These are phyloP conservation scores for Uromyces viciae-fabae DNA, from an alignment of 1,284 basidiomycete species.

Conservation along the genomic window DNA sequence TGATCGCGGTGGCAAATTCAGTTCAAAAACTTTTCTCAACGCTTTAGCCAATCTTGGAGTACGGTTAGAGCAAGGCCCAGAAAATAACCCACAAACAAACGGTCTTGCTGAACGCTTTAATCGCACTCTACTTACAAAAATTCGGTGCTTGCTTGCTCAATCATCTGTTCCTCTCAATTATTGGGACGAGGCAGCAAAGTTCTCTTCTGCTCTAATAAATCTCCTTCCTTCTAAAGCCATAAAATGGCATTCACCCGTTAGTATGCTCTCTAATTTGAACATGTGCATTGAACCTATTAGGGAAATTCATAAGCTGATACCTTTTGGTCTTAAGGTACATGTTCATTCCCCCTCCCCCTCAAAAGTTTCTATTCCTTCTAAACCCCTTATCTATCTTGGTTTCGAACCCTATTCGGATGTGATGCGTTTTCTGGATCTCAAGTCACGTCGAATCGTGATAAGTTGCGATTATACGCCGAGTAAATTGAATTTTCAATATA, in stretches of 20 bases:
- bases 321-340: constrained; percentile 23
- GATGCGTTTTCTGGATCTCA: neutral
- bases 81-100: neutral
- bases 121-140: neutral
- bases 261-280: neutral
- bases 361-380: neutral
- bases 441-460: neutral
- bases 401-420: constrained; percentile 5
- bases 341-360: neutral
- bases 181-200: neutral
- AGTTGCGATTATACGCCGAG: neutral
- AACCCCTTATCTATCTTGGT: neutral
- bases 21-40: neutral
- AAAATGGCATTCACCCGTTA: neutral
- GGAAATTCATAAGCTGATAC: neutral
- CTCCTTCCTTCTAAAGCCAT: neutral
- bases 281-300: constrained; percentile 13
- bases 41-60: neutral
- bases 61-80: neutral
- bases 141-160: neutral
- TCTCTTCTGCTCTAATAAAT: neutral
- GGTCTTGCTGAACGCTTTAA: neutral
- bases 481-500: neutral
- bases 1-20: neutral
- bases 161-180: neutral